phyloP scores from a whole-genome alignment of 257 asterid genomes.

The Solanum neorickii region DNA sequence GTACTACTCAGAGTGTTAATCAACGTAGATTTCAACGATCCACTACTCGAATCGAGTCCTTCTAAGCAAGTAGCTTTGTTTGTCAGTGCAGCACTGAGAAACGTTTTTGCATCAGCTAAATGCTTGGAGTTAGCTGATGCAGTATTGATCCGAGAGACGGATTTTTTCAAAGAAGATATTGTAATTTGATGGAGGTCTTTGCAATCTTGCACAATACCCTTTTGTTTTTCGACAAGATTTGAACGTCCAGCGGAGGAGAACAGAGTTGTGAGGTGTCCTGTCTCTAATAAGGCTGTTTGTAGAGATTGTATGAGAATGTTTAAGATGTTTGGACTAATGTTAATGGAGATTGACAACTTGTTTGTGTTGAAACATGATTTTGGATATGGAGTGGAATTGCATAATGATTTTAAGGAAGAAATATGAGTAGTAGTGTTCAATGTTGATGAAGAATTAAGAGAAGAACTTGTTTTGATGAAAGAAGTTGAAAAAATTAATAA shows the following conservation, averaged over 20 bases:
- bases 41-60: slow-evolving; percentile 52
- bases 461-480: background rate
- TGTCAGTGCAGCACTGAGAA: slow-evolving; percentile 65
- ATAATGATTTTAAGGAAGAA: slow-evolving; percentile 20
- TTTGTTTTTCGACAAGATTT: slow-evolving; percentile 46
- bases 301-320: slow-evolving; percentile 41
- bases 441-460: slow-evolving; percentile 13
- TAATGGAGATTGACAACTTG: slow-evolving; percentile 48
- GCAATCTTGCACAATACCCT: slow-evolving; percentile 68
- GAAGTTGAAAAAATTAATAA: background rate
- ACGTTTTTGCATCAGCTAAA: slow-evolving; percentile 42
- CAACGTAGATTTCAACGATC: slow-evolving; percentile 36
- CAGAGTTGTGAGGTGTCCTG: slow-evolving; percentile 30
- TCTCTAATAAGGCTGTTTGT: slow-evolving; percentile 43
- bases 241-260: slow-evolving; percentile 18
- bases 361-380: slow-evolving; percentile 43
- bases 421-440: slow-evolving; percentile 9
- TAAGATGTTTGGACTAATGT: slow-evolving; percentile 42
- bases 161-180: slow-evolving; percentile 29
- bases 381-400: slow-evolving; percentile 66
- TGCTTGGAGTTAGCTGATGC: slow-evolving; percentile 3
- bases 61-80: slow-evolving; percentile 70
- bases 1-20: slow-evolving; percentile 23
- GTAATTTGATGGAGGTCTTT: slow-evolving; percentile 63
- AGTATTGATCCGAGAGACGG: slow-evolving; percentile 23